Evolutionary conservation across 768 basidiomycete species (phyloP).

Genomic region (Lenzites betulinus): DNA sequence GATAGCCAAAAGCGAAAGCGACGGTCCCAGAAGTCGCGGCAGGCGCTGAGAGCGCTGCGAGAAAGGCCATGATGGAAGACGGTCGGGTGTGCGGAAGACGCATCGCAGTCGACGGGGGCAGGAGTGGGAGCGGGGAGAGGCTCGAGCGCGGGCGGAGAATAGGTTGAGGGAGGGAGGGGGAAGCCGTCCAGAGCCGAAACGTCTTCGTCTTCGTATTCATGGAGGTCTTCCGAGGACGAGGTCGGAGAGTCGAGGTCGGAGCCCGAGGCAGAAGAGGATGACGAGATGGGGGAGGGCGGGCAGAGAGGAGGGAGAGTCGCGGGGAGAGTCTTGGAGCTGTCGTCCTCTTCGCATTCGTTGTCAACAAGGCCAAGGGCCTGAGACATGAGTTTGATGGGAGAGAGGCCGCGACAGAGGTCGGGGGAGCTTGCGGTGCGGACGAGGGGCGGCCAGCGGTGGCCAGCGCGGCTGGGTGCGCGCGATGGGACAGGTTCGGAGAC

Average conservation of each 20-base stretch:
- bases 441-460: conserved; percentile 12
- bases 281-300: conserved; percentile 17
- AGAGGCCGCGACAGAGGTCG: conserved; percentile 7
- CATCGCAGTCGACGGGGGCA: not conserved
- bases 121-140: not conserved
- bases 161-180: conserved; percentile 1
- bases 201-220: conserved; percentile 6
- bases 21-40: conserved; percentile 6
- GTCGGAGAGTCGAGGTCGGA: not conserved
- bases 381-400: not conserved
- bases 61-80: conserved; percentile 12
- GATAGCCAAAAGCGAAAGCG: conserved; percentile 3
- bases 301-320: conserved; percentile 15
- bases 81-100: not conserved
- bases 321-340: not conserved
- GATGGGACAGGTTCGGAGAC: not conserved
- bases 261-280: conserved; percentile 5
- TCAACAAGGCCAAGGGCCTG: not conserved
- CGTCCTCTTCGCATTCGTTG: conserved; percentile 1
- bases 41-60: not conserved
- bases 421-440: conserved; percentile 4
- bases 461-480: conserved; percentile 15
- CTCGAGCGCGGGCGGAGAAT: not conserved
- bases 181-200: conserved; percentile 2
- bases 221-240: conserved; percentile 2